Evolutionary conservation across 768 basidiomycete species (phyloP), one percentile per base, ranked within the genome.

Genomic region (Russula sp.): DNA sequence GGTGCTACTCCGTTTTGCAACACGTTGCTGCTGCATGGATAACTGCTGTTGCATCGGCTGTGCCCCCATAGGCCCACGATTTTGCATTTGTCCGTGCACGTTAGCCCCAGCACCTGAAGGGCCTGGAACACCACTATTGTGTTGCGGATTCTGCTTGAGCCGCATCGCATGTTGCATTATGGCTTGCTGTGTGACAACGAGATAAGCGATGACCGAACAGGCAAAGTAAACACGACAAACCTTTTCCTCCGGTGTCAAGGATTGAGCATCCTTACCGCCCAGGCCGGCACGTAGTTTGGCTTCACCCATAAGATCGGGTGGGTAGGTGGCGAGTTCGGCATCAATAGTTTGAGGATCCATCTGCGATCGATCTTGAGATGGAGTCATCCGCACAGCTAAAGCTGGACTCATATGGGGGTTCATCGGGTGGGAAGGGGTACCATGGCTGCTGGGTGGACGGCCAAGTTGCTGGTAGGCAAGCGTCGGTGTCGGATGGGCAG

Each of bases 381-480:
- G 77, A 0, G 79, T 74, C 63, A 79, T 78, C 6, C 84, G 78
- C 38, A 75, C 63, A 5, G 77, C 72, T 66, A 87, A 45, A 5
- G 83, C 83, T 6, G 87, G 86, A 67, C 86, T 88, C 1, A 70
- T 81, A 2, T 83, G 80, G 59, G 74, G 72, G 60, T 79, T 74
- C 71, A 81, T 73, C 2, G 36, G 42, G 39, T 66, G 65, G 1
- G 75, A 72, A 60, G 77, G 74, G 16, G 72, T 76, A 5, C 72
- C 80, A 42, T 86, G 79, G 43, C 86, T 78, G 69, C 87, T 88
- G 5, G 83, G 82, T 7, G 86, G 81, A 52, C 83, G 76, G 3
- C 77, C 79, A 20, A 76, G 68, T 62, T 75, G 78, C 45, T 75
- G 76, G 63, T 78, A 82, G 9, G 70, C 63, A 25, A 73, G 75